Base-by-base conservation (phyloP, 306 rosid genomes). In the Hippophae rhamnoides region DNA sequence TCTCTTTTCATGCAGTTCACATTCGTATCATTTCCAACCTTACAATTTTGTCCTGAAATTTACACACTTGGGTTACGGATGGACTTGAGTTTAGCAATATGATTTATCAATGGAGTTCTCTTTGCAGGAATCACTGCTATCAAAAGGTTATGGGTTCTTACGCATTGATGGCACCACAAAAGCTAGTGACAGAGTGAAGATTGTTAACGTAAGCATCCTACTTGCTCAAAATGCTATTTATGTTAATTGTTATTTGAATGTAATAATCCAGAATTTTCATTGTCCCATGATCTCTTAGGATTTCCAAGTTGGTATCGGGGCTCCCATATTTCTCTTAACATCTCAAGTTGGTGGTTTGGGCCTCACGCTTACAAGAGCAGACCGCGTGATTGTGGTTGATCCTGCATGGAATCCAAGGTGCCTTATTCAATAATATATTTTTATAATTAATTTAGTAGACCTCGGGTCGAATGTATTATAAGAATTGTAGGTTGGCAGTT, bases 341-440 rank as follows among this genome's bases (percentile, higher is more conserved):
- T 87, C 98, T 76, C 98, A 87, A 78, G 98, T 92, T 70, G 98
- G 96, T 67, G 98, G 98, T 73, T 77, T 92, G 69, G 98, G 98
- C 73, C 83, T 87, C 26, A 92, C 96, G 7, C 98, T 92, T 60
- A 87, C 98, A 54, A 81, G 79, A 78, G 98, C 98, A 66, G 96
- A 87, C 72, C 95, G 98, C 65, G 98, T 92, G 61, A 92, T 92
- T 74, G 96, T 92, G 43, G 98, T 83, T 60, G 96, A 92, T 78
- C 98, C 98, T 74, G 96, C 98, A 70, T 92, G 98, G 96, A 92
- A 92, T 74, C 98, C 98, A 10, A 92, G 98, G 98, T 92, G 45
- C 44, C 52, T 56, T 61, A 6, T 60, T 9, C 10, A 43, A 18
- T 18, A 18, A 18, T 18, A 18, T 18, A 18, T 18, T 18, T 18